Evolutionary conservation across 371 early-diverging fungal genomes (phyloP).

Genomic region (Zopfochytrium polystomum): DNA sequence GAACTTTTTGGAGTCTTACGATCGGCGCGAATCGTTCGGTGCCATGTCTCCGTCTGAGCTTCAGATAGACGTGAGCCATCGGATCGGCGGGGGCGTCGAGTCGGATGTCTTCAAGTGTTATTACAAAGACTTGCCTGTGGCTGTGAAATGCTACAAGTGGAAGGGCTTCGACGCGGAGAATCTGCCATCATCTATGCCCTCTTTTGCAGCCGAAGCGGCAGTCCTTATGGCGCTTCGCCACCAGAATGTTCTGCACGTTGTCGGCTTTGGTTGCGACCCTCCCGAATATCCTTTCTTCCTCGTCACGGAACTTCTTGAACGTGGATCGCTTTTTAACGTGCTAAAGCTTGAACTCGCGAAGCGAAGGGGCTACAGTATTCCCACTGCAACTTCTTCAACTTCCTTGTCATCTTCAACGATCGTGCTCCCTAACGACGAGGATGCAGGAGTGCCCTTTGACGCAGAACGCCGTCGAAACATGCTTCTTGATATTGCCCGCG

Average conservation of each 20-base stretch:
- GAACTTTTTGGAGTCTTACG: background rate
- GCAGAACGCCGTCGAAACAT: background rate
- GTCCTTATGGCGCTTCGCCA: conserved; percentile 16
- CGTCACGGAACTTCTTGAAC: conserved; percentile 11
- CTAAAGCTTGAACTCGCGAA: no score
- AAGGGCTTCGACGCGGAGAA: conserved; percentile 4
- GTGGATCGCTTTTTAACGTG: conserved; percentile 15
- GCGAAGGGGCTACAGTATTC: background rate
- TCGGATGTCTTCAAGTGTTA: conserved; percentile 14
- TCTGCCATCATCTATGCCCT: background rate
- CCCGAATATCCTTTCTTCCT: conserved; percentile 8
- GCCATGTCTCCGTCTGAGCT: background rate
- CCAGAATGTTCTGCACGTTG: conserved; percentile 4
- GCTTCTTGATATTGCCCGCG: conserved; percentile 9
- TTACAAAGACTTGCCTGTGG: conserved; percentile 11
- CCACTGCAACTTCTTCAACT: no score
- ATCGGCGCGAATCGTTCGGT: background rate
- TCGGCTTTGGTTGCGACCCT: conserved; percentile 7
- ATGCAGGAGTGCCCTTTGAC: no score
- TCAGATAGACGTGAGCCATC: background rate
- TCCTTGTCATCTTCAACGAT: background rate
- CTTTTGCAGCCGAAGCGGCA: conserved; percentile 15
- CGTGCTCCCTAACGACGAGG: background rate
- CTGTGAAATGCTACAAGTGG: conserved; percentile 12
- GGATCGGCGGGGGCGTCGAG: conserved; percentile 8